Base-by-base conservation (phyloP, 352 stramenopile genomes). In the Peronospora belbahrii region DNA sequence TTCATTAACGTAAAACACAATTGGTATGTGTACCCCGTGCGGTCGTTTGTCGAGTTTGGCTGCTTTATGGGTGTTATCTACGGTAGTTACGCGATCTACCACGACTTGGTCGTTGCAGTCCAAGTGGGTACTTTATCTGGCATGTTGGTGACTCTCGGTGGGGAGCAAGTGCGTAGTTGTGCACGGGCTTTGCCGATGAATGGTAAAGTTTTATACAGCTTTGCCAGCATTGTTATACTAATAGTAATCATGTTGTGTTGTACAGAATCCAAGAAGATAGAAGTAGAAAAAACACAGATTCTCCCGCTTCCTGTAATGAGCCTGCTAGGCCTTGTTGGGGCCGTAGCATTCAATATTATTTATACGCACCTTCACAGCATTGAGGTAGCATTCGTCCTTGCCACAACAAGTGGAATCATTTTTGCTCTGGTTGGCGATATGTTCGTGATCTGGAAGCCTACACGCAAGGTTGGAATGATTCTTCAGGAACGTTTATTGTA, bases 61-160 rank as follows among this genome's bases (percentile, higher is more conserved):
- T 88, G 78, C 56, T 93, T 88, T 27, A 48, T 93, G n/a, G 78
- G 82, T 23, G 82, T 93, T 27, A 93, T 93, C 38, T 93, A 93
- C 45, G 82, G 82, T 9, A 90, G 76, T 49, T 82, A 88, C 38
- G 78, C 74, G n/a, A 90, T 90, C 27, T 93, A 90, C 14, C 56
- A 71, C 6, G 77, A 93, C 36, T 48, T 93, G 4, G 47, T 85
- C 7, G 79, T 89, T 18, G 82, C 82, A 11, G 71, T 85, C n/a
- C 82, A 93, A 68, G 70, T 88, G 3, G 82, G 82, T 14, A 89
- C 71, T 17, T 49, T 93, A 0, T 93, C 82, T 3, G 82, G 78
- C 11, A 89, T 88, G 62, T 47, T 89, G 2, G 76, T 93, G 5
- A 81, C 79, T 3, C 62, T 93, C 5, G 77, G 85, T 28, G 82